phyloP scores from a whole-genome alignment of 129 eudicot species.

The Apium graveolens region DNA sequence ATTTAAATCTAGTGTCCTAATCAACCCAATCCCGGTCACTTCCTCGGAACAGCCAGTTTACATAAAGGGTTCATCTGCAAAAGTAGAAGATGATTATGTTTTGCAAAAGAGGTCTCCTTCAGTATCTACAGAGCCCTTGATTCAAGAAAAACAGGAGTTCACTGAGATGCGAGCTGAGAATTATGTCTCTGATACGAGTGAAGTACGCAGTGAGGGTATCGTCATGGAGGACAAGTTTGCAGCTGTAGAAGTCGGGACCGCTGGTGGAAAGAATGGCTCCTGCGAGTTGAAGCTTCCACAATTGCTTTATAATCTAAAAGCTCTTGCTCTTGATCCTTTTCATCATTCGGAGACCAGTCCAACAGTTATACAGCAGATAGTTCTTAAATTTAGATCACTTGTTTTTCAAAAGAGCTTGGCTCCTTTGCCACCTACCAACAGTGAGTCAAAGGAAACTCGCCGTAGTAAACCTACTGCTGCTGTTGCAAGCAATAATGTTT shows the following conservation, averaged over 20 bases:
- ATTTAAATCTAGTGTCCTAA: constrained; percentile 21
- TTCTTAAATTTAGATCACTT: constrained; percentile 62
- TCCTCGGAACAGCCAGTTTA: constrained; percentile 22
- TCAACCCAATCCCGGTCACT: neutral
- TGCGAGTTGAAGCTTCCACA: constrained; percentile 29
- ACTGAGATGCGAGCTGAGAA: constrained; percentile 6
- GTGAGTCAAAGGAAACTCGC: constrained; percentile 29
- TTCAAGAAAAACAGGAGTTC: neutral
- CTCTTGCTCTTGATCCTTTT: constrained; percentile 68
- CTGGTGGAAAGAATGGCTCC: constrained; percentile 9
- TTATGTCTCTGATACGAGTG: constrained; percentile 14
- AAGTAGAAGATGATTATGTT: constrained; percentile 30
- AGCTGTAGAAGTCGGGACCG: constrained; percentile 11
- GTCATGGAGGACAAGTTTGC: constrained; percentile 19
- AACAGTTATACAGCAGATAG: constrained; percentile 24
- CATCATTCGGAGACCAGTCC: constrained; percentile 22
- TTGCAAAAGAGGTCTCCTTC: constrained; percentile 39
- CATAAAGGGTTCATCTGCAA: constrained; percentile 26
- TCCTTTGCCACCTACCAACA: constrained; percentile 22
- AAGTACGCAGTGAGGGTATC: neutral
- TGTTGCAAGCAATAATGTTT: neutral
- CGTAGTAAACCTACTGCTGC: neutral
- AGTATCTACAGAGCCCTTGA: constrained; percentile 15
- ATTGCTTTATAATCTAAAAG: constrained; percentile 42
- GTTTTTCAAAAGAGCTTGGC: constrained; percentile 72